Conservation (phyloP, 2,329 filamentous ascomycete genomes). For the Clarireedia homoeocarpa region DNA sequence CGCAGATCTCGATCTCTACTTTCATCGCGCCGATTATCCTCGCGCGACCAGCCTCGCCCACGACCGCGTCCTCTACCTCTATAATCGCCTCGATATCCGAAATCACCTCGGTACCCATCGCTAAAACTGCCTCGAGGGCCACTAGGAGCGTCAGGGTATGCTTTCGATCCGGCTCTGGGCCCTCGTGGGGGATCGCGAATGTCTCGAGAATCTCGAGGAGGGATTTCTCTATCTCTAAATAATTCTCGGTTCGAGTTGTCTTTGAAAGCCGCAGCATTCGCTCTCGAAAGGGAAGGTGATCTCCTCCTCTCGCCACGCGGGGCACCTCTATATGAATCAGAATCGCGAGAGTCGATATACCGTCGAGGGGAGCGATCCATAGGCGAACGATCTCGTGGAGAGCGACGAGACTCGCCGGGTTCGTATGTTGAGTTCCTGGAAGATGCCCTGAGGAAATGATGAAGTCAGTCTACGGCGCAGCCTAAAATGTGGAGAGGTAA, state of each 20-base stretch:
- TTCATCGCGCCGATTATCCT: constrained; percentile 36
- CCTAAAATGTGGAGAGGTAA: constrained; percentile 12
- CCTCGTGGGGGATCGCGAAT: constrained; percentile 69
- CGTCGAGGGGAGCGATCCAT: constrained; percentile 6
- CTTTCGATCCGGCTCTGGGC: constrained; percentile 53
- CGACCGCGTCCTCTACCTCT: constrained; percentile 39
- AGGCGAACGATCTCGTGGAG: constrained; percentile 31
- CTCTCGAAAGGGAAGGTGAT: constrained; percentile 42
- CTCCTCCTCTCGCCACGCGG: constrained; percentile 25
- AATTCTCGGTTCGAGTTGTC: constrained; percentile 5
- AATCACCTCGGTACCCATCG: constrained; percentile 50
- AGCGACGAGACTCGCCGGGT: constrained; percentile 32
- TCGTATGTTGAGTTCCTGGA: constrained; percentile 23
- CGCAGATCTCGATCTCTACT: constrained; percentile 50
- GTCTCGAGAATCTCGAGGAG: constrained; percentile 20
- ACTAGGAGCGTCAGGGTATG: constrained; percentile 52
- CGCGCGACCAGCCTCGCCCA: constrained; percentile 22
- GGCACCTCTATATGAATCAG: constrained; percentile 21
- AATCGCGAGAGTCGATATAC: constrained; percentile 9
- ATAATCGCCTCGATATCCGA: constrained; percentile 45
- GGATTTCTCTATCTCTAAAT: constrained; percentile 6
- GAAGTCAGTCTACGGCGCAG: background rate
- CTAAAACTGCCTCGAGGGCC: constrained; percentile 60
- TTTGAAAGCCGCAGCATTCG: constrained; percentile 3
- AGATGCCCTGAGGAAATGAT: constrained; percentile 21